Percentiles rank a stretch among this genome's conserved stretches.
phyloP scores from a whole-genome alignment of 78 protist species.

The Dictyostelium brefeldianum region DNA sequence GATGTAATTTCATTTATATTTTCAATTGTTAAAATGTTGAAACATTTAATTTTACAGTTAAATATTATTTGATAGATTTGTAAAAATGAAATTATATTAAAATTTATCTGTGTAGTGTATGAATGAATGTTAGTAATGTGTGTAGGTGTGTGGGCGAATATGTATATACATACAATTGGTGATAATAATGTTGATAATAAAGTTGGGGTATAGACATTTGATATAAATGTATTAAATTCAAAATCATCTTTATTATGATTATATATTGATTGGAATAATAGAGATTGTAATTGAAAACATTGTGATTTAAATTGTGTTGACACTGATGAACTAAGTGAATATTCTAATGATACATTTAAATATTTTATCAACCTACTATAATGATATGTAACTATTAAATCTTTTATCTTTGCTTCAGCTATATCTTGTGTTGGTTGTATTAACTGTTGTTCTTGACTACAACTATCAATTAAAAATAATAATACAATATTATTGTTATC shows the following conservation, averaged over 20 bases:
- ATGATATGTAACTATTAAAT: too few relatives aligned
- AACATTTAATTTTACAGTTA: neutral
- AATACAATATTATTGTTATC: too few relatives aligned
- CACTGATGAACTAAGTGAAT: too few relatives aligned
- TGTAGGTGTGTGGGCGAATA: too few relatives aligned
- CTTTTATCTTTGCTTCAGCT: too few relatives aligned
- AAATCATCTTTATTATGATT: neutral
- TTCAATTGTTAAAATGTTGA: neutral
- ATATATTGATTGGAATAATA: neutral
- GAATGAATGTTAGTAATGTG: too few relatives aligned
- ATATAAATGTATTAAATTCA: neutral
- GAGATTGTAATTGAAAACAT: neutral
- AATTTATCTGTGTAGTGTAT: neutral
- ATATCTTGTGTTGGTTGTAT: too few relatives aligned
- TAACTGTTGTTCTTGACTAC: too few relatives aligned
- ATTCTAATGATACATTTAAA: too few relatives aligned
- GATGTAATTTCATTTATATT: neutral
- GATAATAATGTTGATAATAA: neutral
- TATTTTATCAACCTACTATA: too few relatives aligned
- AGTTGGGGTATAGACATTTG: neutral
- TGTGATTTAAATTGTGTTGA: neutral
- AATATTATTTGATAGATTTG: slow-evolving; percentile 3
- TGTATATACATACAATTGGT: neutral
- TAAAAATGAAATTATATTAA: neutral
- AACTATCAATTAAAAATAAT: too few relatives aligned